Percentiles rank a stretch among this genome's conserved stretches.
Evolutionary conservation across 2,329 filamentous ascomycete species (phyloP).

Genomic region (Aspergillus calidoustus): DNA sequence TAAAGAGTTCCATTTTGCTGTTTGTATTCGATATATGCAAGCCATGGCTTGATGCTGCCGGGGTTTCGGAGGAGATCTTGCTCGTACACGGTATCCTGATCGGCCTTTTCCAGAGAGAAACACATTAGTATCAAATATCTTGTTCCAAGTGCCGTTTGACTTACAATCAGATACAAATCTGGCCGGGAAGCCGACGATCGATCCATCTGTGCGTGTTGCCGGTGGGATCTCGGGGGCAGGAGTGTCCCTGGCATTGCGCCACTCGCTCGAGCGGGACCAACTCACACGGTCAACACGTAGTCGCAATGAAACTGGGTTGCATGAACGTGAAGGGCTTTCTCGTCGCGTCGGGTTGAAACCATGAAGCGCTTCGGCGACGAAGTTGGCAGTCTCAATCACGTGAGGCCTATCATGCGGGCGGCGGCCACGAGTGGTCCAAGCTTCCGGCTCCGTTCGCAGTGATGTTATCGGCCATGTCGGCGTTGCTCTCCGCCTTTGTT

Average conservation of each 20-base stretch:
- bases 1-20: conserved; percentile 79
- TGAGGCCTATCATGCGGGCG: conserved; percentile 30
- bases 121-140: conserved; percentile 39
- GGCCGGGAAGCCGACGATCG: conserved; percentile 46
- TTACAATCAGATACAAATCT: conserved; percentile 53
- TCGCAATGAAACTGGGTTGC: conserved; percentile 30
- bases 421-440: conserved; percentile 26
- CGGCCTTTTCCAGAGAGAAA: conserved; percentile 60
- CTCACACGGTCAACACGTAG: conserved; percentile 37
- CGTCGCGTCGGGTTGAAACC: conserved; percentile 29
- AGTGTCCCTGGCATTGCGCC: conserved; percentile 57
- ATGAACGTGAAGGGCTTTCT: conserved; percentile 35
- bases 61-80: conserved; percentile 89
- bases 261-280: conserved; percentile 44
- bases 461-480: conserved; percentile 32
- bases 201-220: conserved; percentile 50
- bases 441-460: conserved; percentile 27
- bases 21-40: conserved; percentile 92
- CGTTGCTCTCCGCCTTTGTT: conserved; percentile 13
- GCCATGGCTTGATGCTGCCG: conserved; percentile 88
- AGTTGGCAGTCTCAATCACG: conserved; percentile 32
- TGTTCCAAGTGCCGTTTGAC: conserved; percentile 23
- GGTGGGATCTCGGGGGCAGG: conserved; percentile 50
- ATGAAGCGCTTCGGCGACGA: conserved; percentile 29
- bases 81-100: conserved; percentile 94